Evolutionary conservation across 768 basidiomycete species (phyloP).

Genomic region (Suillus spraguei): DNA sequence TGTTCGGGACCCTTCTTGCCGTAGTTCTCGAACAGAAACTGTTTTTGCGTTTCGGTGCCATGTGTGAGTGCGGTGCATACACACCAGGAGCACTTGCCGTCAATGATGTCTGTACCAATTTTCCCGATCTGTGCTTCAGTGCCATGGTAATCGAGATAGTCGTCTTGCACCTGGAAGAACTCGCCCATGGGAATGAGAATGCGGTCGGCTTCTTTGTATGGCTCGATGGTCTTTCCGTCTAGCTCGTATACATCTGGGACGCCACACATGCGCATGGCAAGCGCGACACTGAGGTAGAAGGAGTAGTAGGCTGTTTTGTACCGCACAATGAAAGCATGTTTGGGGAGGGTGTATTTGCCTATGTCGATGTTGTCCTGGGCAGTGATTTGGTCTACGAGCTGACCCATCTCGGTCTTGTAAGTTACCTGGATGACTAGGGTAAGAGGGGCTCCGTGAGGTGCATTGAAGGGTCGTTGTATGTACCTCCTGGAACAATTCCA

Average conservation of each 20-base stretch:
- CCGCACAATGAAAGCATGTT: constrained; percentile 89
- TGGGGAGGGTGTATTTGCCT: constrained; percentile 79
- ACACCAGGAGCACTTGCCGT: constrained; percentile 99
- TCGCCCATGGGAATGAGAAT: constrained; percentile 93
- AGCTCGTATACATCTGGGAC: constrained; percentile 55
- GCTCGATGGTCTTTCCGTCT: constrained; percentile 44
- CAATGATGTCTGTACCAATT: constrained; percentile 96
- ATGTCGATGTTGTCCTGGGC: constrained; percentile 90
- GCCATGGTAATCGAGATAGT: constrained; percentile 92
- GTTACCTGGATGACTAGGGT: constrained; percentile 43
- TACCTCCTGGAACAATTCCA: constrained; percentile 92
- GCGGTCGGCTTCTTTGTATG: constrained; percentile 73
- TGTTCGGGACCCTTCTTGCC: constrained; percentile 50
- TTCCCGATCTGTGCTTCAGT: constrained; percentile 93
- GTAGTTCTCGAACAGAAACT: constrained; percentile 66
- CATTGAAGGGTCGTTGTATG: not conserved
- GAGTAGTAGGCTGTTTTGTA: constrained; percentile 99
- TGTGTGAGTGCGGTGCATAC: constrained; percentile 81
- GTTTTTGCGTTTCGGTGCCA: constrained; percentile 55
- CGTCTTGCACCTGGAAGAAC: constrained; percentile 99
- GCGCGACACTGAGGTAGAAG: constrained; percentile 97
- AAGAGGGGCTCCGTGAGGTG: not conserved
- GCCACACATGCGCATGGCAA: constrained; percentile 80
- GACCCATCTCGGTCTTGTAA: constrained; percentile 94
- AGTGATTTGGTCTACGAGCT: constrained; percentile 93